Percentiles rank a stretch among this genome's conserved stretches.
Conservation (phyloP, 192 early-diverging fungal species). For the Funneliformis mosseae region DNA sequence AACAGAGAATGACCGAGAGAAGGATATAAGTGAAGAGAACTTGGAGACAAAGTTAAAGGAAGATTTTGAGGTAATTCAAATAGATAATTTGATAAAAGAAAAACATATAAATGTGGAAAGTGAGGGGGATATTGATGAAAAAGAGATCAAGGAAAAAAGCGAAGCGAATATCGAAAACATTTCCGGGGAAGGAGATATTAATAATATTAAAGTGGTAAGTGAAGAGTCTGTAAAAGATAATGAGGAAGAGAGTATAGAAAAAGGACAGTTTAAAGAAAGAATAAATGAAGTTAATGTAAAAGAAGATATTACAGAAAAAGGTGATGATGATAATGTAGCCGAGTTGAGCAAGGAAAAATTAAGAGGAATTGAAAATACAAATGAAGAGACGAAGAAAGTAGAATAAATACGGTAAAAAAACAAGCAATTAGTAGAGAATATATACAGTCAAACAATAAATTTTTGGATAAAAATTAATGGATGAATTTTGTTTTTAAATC, state of each 20-base stretch:
- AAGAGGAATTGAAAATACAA: no score
- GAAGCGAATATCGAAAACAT: no score
- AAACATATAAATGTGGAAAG: neutral
- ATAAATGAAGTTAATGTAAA: neutral
- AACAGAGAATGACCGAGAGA: neutral
- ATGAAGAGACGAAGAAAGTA: no score
- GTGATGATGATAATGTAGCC: neutral
- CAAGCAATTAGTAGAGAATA: no score
- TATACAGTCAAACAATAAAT: no score
- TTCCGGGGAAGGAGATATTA: no score
- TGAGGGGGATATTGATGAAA: neutral
- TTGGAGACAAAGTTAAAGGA: neutral
- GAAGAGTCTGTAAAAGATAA: neutral
- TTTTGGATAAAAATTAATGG: no score
- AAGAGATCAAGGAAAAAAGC: neutral
- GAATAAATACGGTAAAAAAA: no score
- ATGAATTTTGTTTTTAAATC: no score
- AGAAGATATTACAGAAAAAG: neutral
- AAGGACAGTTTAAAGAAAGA: neutral
- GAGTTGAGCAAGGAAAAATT: neutral
- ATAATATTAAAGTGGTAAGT: neutral
- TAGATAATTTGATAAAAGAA: no score
- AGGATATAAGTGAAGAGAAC: neutral
- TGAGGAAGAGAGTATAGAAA: neutral
- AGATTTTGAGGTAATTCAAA: no score